Percentiles rank a stretch among this genome's conserved stretches.
Conservation (phyloP, 805 yeast genomes). For the Cyberlindnera veronae region DNA sequence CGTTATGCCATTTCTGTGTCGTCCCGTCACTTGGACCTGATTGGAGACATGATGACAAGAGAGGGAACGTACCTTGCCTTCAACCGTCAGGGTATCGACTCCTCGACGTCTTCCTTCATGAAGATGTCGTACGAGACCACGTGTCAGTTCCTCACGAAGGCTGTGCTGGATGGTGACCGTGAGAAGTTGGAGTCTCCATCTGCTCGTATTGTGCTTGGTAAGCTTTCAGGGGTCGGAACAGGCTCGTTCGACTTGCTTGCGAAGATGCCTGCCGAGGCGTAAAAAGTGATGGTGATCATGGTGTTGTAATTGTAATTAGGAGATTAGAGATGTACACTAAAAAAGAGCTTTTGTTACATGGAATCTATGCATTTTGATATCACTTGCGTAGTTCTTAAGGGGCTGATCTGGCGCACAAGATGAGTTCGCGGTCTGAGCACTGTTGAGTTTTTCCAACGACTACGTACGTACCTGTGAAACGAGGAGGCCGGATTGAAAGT, state of each 20-base stretch:
- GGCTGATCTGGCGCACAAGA: no score
- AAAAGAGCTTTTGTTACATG: not conserved
- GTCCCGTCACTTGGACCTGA: constrained; percentile 88
- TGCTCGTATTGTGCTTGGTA: constrained; percentile 90
- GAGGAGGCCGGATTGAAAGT: no score
- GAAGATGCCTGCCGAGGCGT: constrained; percentile 32
- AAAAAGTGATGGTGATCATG: constrained; percentile 2
- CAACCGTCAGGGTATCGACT: constrained; percentile 97
- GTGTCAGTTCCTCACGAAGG: constrained; percentile 93
- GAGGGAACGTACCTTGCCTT: constrained; percentile 96
- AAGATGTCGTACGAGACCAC: constrained; percentile 99
- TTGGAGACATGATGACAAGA: constrained; percentile 99
- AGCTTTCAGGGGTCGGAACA: constrained; percentile 88
- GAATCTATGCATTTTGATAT: no score
- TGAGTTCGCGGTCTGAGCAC: no score
- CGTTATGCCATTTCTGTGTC: constrained; percentile 94
- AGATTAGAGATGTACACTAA: constrained; percentile 1
- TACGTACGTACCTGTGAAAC: no score
- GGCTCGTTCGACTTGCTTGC: constrained; percentile 83
- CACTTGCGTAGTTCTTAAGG: no score
- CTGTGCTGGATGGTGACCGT: constrained; percentile 86
- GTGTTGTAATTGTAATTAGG: not conserved
- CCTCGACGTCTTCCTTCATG: constrained; percentile 92
- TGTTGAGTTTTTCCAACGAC: no score
- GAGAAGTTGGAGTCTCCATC: constrained; percentile 90